A percentile compares a stretch with the other conserved stretches of the same genome.
phyloP scores from a whole-genome alignment of 768 basidiomycete species.

The Trametopsis cervina region DNA sequence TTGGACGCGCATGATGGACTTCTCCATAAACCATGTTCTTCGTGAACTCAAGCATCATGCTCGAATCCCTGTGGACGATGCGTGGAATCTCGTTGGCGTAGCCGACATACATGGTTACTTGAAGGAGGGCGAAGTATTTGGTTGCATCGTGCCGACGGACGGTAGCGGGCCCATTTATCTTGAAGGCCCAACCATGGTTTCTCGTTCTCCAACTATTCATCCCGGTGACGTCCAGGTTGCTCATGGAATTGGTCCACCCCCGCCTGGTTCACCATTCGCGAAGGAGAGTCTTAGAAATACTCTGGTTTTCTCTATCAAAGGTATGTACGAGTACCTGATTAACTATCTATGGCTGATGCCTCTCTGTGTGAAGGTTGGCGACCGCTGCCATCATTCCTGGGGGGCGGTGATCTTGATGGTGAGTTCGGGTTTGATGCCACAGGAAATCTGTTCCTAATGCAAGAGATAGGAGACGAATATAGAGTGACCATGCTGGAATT shows the following conservation, averaged over 20 bases:
- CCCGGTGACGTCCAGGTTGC: constrained; percentile 64
- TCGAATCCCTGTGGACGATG: constrained; percentile 57
- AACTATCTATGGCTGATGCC: constrained; percentile 13
- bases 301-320: constrained; percentile 56
- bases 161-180: constrained; percentile 35
- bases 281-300: constrained; percentile 50
- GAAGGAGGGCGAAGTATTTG: constrained; percentile 51
- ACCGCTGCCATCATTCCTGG: constrained; percentile 54
- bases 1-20: constrained; percentile 45
- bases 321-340: constrained; percentile 24
- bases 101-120: constrained; percentile 57
- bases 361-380: constrained; percentile 35
- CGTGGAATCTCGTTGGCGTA: constrained; percentile 66
- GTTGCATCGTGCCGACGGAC: constrained; percentile 41
- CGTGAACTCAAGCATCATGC: constrained; percentile 57
- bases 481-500: constrained; percentile 18
- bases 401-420: constrained; percentile 68
- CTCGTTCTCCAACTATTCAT: constrained; percentile 62
- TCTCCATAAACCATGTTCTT: constrained; percentile 55
- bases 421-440: constrained; percentile 32
- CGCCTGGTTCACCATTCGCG: constrained; percentile 43
- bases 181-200: constrained; percentile 49
- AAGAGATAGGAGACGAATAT: constrained; percentile 14
- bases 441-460: not conserved
- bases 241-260: constrained; percentile 53